A percentile compares a stretch with the other conserved stretches of the same genome.
Evolutionary conservation across 148 eudicot genomes (phyloP).

Genomic region (Rhododendron kiyosumense): DNA sequence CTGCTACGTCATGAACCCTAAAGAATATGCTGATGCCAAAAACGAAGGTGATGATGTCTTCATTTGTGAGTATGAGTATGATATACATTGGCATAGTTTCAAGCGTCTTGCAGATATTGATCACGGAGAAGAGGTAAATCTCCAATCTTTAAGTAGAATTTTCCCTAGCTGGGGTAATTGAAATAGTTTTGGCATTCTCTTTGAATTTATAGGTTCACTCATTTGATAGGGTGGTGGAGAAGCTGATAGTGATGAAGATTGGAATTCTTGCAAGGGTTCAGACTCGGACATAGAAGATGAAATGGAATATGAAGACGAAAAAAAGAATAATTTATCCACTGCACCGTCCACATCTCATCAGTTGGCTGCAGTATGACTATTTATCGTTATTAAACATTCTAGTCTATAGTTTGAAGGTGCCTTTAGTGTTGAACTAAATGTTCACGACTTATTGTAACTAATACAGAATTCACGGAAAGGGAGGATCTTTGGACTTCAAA

Average conservation of each 20-base stretch:
- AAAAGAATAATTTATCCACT: conserved; percentile 30
- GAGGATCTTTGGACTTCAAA: conserved; percentile 74
- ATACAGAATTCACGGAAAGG: conserved; percentile 81
- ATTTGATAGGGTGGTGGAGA: conserved; percentile 56
- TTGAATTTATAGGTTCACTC: conserved; percentile 11
- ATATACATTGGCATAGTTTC: conserved; percentile 80
- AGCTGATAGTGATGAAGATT: conserved; percentile 69
- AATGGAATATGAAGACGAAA: conserved; percentile 61
- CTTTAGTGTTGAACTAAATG: conserved; percentile 9
- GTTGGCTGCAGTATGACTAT: conserved; percentile 71
- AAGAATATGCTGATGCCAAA: conserved; percentile 59
- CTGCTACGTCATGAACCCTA: conserved; percentile 80
- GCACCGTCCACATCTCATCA: conserved; percentile 43
- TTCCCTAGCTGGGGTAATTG: not conserved
- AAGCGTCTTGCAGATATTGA: conserved; percentile 83
- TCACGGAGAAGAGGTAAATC: conserved; percentile 50
- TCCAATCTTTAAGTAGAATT: not conserved
- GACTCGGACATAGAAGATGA: conserved; percentile 72
- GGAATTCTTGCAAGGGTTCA: conserved; percentile 40
- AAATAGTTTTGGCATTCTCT: conserved; percentile 2
- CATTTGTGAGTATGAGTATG: conserved; percentile 92
- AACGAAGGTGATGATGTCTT: conserved; percentile 96
- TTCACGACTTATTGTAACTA: not conserved
- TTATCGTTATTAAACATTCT: not conserved
- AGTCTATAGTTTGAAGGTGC: conserved; percentile 5